Evolutionary conservation across 192 early-diverging fungal genomes (phyloP).

Genomic region (Coemansia sp.): DNA sequence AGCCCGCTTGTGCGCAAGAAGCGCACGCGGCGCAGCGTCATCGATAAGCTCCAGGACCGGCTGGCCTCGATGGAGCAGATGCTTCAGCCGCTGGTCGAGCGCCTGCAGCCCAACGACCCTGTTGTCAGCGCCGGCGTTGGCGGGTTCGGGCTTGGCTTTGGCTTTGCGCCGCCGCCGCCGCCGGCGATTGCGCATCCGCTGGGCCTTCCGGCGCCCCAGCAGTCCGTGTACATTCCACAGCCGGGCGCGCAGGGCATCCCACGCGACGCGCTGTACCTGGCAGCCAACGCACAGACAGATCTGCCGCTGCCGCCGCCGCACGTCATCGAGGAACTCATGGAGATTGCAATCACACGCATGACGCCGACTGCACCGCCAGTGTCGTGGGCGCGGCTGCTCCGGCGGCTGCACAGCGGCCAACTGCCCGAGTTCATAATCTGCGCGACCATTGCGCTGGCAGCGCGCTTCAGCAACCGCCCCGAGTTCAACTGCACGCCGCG

Average conservation of each 20-base stretch:
- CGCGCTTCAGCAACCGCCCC: conserved; percentile 46
- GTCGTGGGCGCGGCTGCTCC: conserved; percentile 25
- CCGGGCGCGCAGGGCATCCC: conserved; percentile 6
- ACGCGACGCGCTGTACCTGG: conserved; percentile 3
- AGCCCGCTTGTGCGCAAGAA: conserved; percentile 55
- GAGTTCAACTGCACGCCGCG: conserved; percentile 46
- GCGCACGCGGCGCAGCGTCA: conserved; percentile 50
- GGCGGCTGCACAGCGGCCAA: conserved; percentile 40
- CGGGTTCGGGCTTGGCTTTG: conserved; percentile 35
- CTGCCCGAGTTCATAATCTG: conserved; percentile 47
- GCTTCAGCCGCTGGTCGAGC: conserved; percentile 53
- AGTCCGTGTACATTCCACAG: conserved; percentile 4
- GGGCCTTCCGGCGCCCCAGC: conserved; percentile 14
- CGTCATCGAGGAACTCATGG: conserved; percentile 49
- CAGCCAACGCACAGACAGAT: not conserved
- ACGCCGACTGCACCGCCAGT: conserved; percentile 39
- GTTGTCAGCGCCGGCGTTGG: conserved; percentile 26
- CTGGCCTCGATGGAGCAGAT: conserved; percentile 55
- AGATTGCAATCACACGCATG: conserved; percentile 38
- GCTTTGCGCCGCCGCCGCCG: conserved; percentile 37
- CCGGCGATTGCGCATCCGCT: conserved; percentile 36
- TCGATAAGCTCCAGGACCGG: conserved; percentile 52
- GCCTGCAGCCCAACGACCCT: conserved; percentile 48
- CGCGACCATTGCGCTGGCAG: conserved; percentile 36
- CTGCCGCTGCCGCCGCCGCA: conserved; percentile 32